Percentiles rank a stretch among this genome's conserved stretches.
Conservation (phyloP, 2,329 filamentous ascomycete genomes). For the Harringtonia aguacate region DNA sequence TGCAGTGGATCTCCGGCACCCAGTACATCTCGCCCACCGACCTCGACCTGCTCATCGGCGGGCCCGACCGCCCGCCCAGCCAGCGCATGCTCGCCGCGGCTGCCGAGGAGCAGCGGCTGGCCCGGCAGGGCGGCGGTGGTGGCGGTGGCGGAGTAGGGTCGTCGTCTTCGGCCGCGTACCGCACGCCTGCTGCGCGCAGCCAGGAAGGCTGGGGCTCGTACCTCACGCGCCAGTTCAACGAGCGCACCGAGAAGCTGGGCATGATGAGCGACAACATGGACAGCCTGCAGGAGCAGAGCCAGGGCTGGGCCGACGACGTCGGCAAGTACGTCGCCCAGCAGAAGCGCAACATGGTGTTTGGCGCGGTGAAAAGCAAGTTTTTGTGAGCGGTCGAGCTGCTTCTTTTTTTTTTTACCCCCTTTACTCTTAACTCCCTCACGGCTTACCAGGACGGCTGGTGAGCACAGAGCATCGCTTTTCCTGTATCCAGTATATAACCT, state of each 20-base stretch:
- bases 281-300: conserved; percentile 66
- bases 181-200: conserved; percentile 12
- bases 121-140: conserved; percentile 23
- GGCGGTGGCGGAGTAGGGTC: conserved; percentile 21
- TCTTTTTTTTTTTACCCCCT: neutral
- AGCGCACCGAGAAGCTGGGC: conserved; percentile 78
- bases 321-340: conserved; percentile 78
- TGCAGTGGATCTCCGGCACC: conserved; percentile 95
- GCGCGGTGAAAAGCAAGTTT: conserved; percentile 53
- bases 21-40: conserved; percentile 82
- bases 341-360: conserved; percentile 74
- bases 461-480: too few species aligned
- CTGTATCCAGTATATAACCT: too few species aligned
- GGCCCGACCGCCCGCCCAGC: conserved; percentile 75
- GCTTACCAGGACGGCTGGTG: too few species aligned
- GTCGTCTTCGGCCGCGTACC: conserved; percentile 11
- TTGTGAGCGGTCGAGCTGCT: neutral
- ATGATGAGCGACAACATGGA: conserved; percentile 80
- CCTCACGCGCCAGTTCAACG: conserved; percentile 76
- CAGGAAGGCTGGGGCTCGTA: conserved; percentile 67
- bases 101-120: conserved; percentile 59
- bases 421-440: too few species aligned
- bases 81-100: conserved; percentile 80
- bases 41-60: conserved; percentile 83
- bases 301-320: conserved; percentile 78